Conservation (phyloP, 1,139 yeast genomes). For the Candida neerlandica region DNA sequence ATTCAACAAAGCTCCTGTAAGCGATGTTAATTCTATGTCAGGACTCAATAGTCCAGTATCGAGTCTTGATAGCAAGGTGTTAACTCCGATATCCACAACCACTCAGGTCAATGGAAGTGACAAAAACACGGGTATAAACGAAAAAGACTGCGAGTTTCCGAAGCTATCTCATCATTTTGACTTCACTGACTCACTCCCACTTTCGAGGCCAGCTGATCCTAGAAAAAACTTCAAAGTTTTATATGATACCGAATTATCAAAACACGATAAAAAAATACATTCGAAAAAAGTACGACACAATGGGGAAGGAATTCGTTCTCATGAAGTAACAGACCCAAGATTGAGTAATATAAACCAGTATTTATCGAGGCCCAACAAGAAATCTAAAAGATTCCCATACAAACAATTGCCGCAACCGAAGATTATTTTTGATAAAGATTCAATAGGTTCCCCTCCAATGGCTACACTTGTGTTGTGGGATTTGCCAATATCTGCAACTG, state of each 20-base stretch:
- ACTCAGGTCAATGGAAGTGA: slow-evolving; percentile 28
- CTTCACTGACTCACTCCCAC: slow-evolving; percentile 18
- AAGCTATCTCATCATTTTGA: slow-evolving; percentile 37
- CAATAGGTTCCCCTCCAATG: slow-evolving; percentile 77
- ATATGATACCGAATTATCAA: slow-evolving; percentile 61
- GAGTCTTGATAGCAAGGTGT: slow-evolving; percentile 2
- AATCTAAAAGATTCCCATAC: slow-evolving; percentile 46
- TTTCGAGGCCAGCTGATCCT: slow-evolving; percentile 20
- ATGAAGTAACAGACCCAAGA: slow-evolving; percentile 38
- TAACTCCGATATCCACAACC: neutral
- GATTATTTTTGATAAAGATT: slow-evolving; percentile 64
- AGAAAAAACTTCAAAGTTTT: slow-evolving; percentile 43
- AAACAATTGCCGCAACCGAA: slow-evolving; percentile 55
- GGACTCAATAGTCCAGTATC: slow-evolving; percentile 14
- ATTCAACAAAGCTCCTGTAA: neutral
- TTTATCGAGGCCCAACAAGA: slow-evolving; percentile 44
- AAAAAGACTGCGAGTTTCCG: slow-evolving; percentile 32
- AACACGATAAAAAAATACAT: slow-evolving; percentile 37
- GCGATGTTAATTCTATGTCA: slow-evolving; percentile 4
- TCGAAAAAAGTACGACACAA: slow-evolving; percentile 39
- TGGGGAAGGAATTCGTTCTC: slow-evolving; percentile 28
- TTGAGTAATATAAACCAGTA: slow-evolving; percentile 30
- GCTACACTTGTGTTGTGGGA: slow-evolving; percentile 73
- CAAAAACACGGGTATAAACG: slow-evolving; percentile 34
- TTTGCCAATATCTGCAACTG: slow-evolving; percentile 52